phyloP scores from a whole-genome alignment of 495 filamentous ascomycete genomes.

The Sordaria brevicollis region DNA sequence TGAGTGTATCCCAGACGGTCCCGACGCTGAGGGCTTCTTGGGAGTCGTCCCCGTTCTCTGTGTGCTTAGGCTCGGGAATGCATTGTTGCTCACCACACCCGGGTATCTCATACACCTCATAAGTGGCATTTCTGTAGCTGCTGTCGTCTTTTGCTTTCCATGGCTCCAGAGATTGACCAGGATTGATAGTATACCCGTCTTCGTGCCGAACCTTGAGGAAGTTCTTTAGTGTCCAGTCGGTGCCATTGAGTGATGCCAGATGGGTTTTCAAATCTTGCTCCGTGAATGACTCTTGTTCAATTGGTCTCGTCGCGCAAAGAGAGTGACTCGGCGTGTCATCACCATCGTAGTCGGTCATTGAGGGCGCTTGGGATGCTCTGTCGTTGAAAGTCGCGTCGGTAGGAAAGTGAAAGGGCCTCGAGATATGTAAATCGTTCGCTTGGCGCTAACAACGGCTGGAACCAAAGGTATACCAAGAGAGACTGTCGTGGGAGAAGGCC shows the following conservation, averaged over 20 bases:
- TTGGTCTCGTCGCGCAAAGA: not conserved
- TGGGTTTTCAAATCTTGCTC: not conserved
- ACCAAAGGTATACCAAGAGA: not conserved
- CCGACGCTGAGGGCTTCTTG: constrained; percentile 15
- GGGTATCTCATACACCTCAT: constrained; percentile 39
- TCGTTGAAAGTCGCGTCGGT: not conserved
- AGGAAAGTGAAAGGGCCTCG: not conserved
- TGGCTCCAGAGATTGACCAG: not conserved
- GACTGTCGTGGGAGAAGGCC: constrained; percentile 6
- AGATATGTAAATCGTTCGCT: constrained; percentile 19
- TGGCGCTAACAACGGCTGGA: constrained; percentile 4
- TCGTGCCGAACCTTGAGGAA: no score
- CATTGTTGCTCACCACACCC: constrained; percentile 23
- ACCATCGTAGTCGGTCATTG: not conserved
- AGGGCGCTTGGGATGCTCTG: not conserved
- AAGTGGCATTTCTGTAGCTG: constrained; percentile 32
- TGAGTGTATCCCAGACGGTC: constrained; percentile 32
- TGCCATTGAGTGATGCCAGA: not conserved
- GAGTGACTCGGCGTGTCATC: not conserved
- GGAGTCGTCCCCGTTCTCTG: not conserved
- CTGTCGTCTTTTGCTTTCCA: constrained; percentile 11
- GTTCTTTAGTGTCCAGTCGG: not conserved
- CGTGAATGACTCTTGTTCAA: not conserved
- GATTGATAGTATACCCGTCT: not conserved
- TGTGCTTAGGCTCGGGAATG: constrained; percentile 17